These are phyloP conservation scores for Penicillium sp. DNA, from an alignment of 2,329 filamentous ascomycete genomes.

Conservation along the genomic window DNA sequence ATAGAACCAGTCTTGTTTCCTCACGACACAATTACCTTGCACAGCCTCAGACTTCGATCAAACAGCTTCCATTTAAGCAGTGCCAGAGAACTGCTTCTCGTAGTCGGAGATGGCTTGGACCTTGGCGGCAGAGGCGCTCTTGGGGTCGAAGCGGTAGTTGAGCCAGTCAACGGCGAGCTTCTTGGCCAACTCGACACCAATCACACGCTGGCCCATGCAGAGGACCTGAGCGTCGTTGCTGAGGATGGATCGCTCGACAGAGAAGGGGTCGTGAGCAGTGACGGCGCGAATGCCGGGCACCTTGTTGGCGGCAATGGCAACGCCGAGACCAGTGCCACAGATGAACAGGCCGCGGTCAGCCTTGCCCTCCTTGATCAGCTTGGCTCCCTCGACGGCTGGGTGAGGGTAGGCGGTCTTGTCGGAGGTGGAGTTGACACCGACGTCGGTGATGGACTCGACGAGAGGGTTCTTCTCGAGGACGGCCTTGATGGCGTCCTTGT, in stretches of 20 bases:
- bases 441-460: constrained; percentile 70
- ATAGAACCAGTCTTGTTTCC: neutral
- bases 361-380: constrained; percentile 50
- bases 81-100: constrained; percentile 39
- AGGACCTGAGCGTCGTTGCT: constrained; percentile 87
- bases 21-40: neutral
- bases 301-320: constrained; percentile 89
- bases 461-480: constrained; percentile 68
- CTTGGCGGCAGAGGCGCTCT: constrained; percentile 64
- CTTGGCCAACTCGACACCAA: constrained; percentile 78
- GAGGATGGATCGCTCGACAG: constrained; percentile 75
- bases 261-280: constrained; percentile 84
- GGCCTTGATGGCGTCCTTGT: constrained; percentile 76
- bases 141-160: constrained; percentile 75
- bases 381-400: constrained; percentile 71
- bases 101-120: constrained; percentile 52
- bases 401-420: constrained; percentile 85
- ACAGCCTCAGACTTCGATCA: neutral
- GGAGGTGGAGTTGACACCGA: constrained; percentile 65
- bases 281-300: constrained; percentile 82
- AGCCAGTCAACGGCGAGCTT: constrained; percentile 80
- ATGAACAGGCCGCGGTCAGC: constrained; percentile 76
- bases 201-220: constrained; percentile 81
- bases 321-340: constrained; percentile 83
- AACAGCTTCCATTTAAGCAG: constrained; percentile 11